Conservation (phyloP, 371 early-diverging fungal genomes). For the Syncephalastrum contaminatum region DNA sequence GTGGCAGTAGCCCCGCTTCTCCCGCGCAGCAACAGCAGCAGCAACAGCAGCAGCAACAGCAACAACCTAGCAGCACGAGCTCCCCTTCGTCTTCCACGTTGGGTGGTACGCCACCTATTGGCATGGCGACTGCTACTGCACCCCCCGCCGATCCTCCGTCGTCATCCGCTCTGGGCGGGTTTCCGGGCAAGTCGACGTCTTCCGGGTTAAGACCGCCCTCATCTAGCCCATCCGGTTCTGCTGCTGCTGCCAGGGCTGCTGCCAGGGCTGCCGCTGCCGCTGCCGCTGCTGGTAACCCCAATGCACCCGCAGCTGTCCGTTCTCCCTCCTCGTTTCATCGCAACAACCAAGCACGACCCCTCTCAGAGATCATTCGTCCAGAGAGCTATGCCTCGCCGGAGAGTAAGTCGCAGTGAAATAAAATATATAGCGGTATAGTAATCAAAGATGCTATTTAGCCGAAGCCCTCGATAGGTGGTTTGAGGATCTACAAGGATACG, state of each 20-base stretch:
- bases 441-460: constrained; percentile 51
- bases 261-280: neutral
- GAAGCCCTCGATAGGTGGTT: constrained; percentile 89
- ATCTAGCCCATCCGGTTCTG: neutral
- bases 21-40: neutral
- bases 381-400: constrained; percentile 39
- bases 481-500: constrained; percentile 87
- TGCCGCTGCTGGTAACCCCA: neutral
- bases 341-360: constrained; percentile 28
- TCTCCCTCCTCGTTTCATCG: constrained; percentile 14
- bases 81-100: no score
- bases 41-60: constrained; percentile 2
- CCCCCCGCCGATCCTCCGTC: neutral
- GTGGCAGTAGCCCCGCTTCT: constrained; percentile 3
- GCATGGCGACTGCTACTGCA: constrained; percentile 7
- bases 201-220: constrained; percentile 6
- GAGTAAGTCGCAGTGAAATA: constrained; percentile 20
- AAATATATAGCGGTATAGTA: no score
- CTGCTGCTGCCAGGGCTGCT: neutral
- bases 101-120: neutral
- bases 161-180: neutral
- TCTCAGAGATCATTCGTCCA: constrained; percentile 41
- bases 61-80: neutral
- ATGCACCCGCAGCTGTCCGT: neutral
- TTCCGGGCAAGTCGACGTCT: constrained; percentile 3